Evolutionary conservation across 495 filamentous ascomycete genomes (phyloP), one percentile per base, ranked within the genome.

Genomic region (Penicillium mononematosum): DNA sequence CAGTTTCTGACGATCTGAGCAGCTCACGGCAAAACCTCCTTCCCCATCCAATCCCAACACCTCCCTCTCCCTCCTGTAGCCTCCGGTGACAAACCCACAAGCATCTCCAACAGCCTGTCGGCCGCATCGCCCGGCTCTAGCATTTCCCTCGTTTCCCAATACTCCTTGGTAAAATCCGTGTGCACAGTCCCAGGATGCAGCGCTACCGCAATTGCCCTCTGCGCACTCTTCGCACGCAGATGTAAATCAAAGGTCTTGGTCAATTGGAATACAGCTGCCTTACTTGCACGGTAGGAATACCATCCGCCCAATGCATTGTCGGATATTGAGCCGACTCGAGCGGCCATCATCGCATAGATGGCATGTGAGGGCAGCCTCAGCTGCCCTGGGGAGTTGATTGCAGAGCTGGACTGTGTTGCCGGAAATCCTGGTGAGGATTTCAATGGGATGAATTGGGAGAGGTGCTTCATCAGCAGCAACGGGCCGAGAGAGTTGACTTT

Each of bases 121-220:
- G 81, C 88, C 5, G 86, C 82, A 64, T 82, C 84, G 47, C 83
- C 81, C 7, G 83, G 72, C 12, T 76, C 78, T 52, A 92, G 59
- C 75, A 84, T 84, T 45, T 80, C 82, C 55, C 80, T 76, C 42
- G 76, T 64, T 63, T 64, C 77, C 89, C 87, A 92, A 65, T 87
- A 93, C 42, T 85, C 86, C 61, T 72, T 78, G 46, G 85, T 90
- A 61, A 95, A 73, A 12, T 79, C 85, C 44, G 89, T 92, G 70
- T 82, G 85, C 39, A 95, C 90, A 9, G 89, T 94, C 2, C 91
- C 90, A 5, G 90, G 91, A 74, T 95, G 90, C 68, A 93, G 75
- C n/a, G 78, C 80, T 5, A 96, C 72, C 0, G 80, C 81, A 58
- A 92, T 73, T 1, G 85, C 87, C 42, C 81, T 83, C 4, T 79